Evolutionary conservation across 1,284 basidiomycete genomes (phyloP).

Genomic region (Fomitopsis palustris): DNA sequence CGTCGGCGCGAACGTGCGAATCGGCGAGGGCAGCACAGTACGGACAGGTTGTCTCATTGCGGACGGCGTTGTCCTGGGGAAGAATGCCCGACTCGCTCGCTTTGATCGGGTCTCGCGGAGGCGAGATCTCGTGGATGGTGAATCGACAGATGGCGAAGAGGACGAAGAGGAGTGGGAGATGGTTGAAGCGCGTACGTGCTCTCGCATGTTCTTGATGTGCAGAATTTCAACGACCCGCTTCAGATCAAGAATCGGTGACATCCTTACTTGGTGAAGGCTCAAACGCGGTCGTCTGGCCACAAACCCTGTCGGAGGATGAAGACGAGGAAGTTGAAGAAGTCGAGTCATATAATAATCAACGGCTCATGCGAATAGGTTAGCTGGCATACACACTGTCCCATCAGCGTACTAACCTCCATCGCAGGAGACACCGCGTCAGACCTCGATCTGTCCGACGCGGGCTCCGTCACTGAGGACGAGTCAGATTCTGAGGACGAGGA

Average conservation of each 20-base stretch:
- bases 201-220: not conserved
- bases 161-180: constrained; percentile 64
- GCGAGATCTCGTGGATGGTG: constrained; percentile 32
- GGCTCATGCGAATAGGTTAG: constrained; percentile 69
- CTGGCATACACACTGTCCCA: not conserved
- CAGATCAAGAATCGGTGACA: constrained; percentile 43
- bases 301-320: constrained; percentile 42
- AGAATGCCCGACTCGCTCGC: constrained; percentile 61
- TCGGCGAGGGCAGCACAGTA: constrained; percentile 65
- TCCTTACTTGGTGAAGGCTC: constrained; percentile 53
- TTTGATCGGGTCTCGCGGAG: constrained; percentile 71
- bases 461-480: constrained; percentile 43
- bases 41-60: constrained; percentile 75
- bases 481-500: constrained; percentile 32
- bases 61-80: constrained; percentile 77
- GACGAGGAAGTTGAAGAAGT: constrained; percentile 60
- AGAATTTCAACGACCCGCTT: not conserved
- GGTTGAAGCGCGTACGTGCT: constrained; percentile 53
- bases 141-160: constrained; percentile 33
- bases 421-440: constrained; percentile 62
- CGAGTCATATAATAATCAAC: constrained; percentile 59
- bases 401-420: not conserved
- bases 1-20: constrained; percentile 70
- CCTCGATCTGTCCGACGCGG: constrained; percentile 54
- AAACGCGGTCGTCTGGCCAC: constrained; percentile 73